Conservation (phyloP, 148 eudicot species). For the Rhododendron mucronatum region DNA sequence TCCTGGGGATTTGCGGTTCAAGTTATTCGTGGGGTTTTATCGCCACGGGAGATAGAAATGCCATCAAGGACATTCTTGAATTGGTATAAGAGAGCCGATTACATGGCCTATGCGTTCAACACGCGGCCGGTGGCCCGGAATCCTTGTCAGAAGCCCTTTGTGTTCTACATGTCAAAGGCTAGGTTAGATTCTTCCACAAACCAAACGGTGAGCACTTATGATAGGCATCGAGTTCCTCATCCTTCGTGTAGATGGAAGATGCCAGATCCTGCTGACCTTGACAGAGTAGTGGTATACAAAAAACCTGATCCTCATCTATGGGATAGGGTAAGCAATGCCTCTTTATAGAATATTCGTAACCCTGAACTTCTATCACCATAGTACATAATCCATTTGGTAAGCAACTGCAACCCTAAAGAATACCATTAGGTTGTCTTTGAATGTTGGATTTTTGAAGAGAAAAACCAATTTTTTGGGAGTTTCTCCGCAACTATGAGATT, state of each 20-base stretch:
- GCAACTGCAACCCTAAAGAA: neutral
- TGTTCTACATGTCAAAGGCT: slow-evolving; percentile 40
- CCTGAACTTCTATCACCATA: neutral
- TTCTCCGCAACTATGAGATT: neutral
- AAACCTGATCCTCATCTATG: slow-evolving; percentile 45
- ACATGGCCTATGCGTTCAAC: slow-evolving; percentile 54
- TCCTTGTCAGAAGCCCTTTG: slow-evolving; percentile 57
- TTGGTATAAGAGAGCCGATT: slow-evolving; percentile 52
- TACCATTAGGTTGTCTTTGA: neutral
- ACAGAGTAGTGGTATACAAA: slow-evolving; percentile 39
- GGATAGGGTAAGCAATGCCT: slow-evolving; percentile 41
- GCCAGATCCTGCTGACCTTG: slow-evolving; percentile 38
- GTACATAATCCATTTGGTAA: neutral
- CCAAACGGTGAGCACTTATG: slow-evolving; percentile 38
- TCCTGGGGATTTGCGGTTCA: slow-evolving; percentile 61
- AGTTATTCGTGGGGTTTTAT: slow-evolving; percentile 41
- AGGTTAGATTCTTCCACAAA: slow-evolving; percentile 25
- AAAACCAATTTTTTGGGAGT: neutral
- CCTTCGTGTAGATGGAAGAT: slow-evolving; percentile 46
- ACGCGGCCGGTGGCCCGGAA: slow-evolving; percentile 50
- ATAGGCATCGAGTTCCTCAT: slow-evolving; percentile 29
- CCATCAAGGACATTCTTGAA: slow-evolving; percentile 58
- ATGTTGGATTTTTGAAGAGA: neutral
- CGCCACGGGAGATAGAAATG: slow-evolving; percentile 63
- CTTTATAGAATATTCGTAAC: neutral